Evolutionary conservation across 176 grass and related monocot species (phyloP).

Genomic region (Aegilops speltoides): DNA sequence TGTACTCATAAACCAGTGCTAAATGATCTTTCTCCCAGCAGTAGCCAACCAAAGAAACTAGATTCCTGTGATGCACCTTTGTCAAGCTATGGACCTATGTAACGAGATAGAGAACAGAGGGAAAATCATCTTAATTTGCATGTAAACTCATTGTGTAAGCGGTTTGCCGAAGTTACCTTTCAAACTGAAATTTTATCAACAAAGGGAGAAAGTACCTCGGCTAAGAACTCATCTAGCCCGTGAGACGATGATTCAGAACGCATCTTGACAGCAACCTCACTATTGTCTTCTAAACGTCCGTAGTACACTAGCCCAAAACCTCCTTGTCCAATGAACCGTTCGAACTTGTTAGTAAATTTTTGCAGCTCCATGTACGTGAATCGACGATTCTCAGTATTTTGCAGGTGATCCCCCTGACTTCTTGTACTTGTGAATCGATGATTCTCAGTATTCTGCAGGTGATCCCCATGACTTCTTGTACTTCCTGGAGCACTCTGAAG

Average conservation of each 20-base stretch:
- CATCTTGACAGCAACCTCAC: slow-evolving; percentile 48
- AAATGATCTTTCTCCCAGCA: background rate
- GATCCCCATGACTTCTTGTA: background rate
- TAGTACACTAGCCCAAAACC: slow-evolving; percentile 45
- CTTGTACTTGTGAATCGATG: background rate
- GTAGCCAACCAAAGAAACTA: background rate
- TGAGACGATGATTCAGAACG: slow-evolving; percentile 20
- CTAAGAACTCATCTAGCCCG: slow-evolving; percentile 29
- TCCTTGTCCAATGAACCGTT: slow-evolving; percentile 25
- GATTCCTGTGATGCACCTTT: background rate
- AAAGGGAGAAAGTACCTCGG: slow-evolving; percentile 29
- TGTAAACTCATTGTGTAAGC: background rate
- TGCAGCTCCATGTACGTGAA: background rate
- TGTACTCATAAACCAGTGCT: background rate
- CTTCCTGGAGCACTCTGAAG: background rate
- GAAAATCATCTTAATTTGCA: background rate
- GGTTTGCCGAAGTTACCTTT: background rate
- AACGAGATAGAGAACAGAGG: background rate
- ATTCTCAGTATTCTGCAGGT: background rate
- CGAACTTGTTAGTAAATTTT: slow-evolving; percentile 22
- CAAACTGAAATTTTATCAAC: background rate
- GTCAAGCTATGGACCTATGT: background rate
- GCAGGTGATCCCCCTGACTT: background rate
- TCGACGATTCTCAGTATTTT: slow-evolving; percentile 2
- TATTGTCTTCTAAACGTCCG: slow-evolving; percentile 11